These are phyloP conservation scores for Ophiognomonia clavigignenti-juglandacearum DNA, from an alignment of 2,329 filamentous ascomycete genomes.

Conservation along the genomic window DNA sequence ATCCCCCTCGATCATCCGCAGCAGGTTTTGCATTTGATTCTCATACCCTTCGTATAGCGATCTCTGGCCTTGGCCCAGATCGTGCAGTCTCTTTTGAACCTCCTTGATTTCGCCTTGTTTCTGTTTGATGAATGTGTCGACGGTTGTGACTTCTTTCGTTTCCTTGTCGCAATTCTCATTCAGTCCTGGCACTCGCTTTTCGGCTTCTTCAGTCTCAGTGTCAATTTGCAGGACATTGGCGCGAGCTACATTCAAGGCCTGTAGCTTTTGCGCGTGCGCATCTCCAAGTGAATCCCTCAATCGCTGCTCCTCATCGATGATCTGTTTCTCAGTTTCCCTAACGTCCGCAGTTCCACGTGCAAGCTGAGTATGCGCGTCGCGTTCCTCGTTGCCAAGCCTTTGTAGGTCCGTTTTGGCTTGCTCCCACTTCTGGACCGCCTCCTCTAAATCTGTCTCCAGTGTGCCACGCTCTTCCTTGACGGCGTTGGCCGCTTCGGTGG, in stretches of 20 bases:
- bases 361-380: conserved; percentile 57
- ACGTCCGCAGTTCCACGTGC: conserved; percentile 46
- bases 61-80: conserved; percentile 52
- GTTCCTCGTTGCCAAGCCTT: conserved; percentile 57
- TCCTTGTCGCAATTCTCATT: conserved; percentile 28
- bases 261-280: conserved; percentile 56
- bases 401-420: conserved; percentile 50
- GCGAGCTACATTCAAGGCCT: conserved; percentile 55
- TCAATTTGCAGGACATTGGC: conserved; percentile 39
- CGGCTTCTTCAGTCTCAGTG: conserved; percentile 25
- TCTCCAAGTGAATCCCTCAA: conserved; percentile 67
- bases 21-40: conserved; percentile 54
- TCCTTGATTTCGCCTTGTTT: conserved; percentile 52
- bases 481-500: conserved; percentile 41
- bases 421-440: conserved; percentile 48
- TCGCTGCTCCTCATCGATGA: conserved; percentile 52
- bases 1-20: conserved; percentile 67
- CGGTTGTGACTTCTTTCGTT: conserved; percentile 25
- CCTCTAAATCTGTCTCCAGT: conserved; percentile 40
- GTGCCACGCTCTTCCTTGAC: conserved; percentile 41
- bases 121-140: conserved; percentile 26
- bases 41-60: conserved; percentile 62
- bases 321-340: conserved; percentile 39
- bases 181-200: conserved; percentile 28
- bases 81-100: conserved; percentile 44